Conservation (phyloP, 2,329 filamentous ascomycete genomes). For the Boeremia exigua region DNA sequence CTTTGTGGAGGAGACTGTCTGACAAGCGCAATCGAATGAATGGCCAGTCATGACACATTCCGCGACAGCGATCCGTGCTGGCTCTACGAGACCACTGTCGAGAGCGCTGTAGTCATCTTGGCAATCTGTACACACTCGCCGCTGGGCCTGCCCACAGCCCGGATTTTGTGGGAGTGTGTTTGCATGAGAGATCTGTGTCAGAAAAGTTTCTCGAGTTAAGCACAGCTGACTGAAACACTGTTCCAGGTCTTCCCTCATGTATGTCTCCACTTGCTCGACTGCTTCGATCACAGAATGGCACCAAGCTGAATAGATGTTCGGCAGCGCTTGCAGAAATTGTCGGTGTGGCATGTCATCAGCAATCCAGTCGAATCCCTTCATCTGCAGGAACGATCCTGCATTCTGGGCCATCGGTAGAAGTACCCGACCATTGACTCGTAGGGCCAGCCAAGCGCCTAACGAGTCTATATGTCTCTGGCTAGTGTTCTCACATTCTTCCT, state of each 20-base stretch:
- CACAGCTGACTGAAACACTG: background rate
- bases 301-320: constrained; percentile 22
- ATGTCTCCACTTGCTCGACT: constrained; percentile 11
- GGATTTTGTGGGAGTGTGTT: background rate
- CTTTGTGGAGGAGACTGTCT: background rate
- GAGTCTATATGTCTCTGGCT: constrained; percentile 7
- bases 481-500: background rate
- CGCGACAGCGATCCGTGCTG: constrained; percentile 12
- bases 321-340: constrained; percentile 16
- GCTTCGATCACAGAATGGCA: constrained; percentile 15
- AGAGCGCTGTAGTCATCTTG: constrained; percentile 6
- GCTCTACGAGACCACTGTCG: constrained; percentile 12
- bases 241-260: constrained; percentile 10
- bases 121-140: constrained; percentile 6
- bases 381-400: constrained; percentile 21
- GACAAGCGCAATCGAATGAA: constrained; percentile 10
- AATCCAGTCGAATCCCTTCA: constrained; percentile 24
- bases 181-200: background rate
- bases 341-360: constrained; percentile 15
- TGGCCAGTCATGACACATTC: constrained; percentile 17
- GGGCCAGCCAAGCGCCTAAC: constrained; percentile 13
- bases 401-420: constrained; percentile 19
- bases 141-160: too few species aligned
- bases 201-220: constrained; percentile 1
- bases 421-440: constrained; percentile 11